Evolutionary conservation across 1,139 yeast species (phyloP), one percentile per base, ranked within the genome.

Genomic region (Suhomyces yuchorum): DNA sequence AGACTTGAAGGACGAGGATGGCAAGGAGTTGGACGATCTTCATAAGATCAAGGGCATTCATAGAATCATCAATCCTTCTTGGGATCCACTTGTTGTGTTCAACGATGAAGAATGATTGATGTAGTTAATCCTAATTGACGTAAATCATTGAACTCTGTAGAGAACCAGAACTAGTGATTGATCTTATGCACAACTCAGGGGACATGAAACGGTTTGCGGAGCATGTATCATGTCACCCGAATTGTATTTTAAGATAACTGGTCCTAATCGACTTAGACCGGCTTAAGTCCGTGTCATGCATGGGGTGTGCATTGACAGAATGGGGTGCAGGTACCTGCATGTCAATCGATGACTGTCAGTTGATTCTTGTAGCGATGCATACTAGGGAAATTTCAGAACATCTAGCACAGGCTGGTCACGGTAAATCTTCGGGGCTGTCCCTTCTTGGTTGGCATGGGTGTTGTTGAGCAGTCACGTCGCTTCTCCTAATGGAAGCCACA

Each of bases 1-100:
- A 12, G 38, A 45, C 8, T 53, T 61, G 51, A 42, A 48, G 14
- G 50, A 52, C 8, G 58, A 55, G 23, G 63, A 60, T 20, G 59
- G 56, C 20, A 45, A 50, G 26, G 45, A 47, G 26, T 51, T 60
- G 32, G 49, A 55, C 35, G 46, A 43, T 15, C 44, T 60, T 39
- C 56, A 59, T 48, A 46, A 51, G 37, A 35, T 19, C 17, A 50
- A 46, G n/a, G 62, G 62, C 8, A 41, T 53, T 28, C 49, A 47
- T 43, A 55, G 65, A 45, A 33, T 56, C 17, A 39, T 58, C 26
- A 34, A 18, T 24, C 62, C 63, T 20, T 37, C 50, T 35, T 56
- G 58, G 59, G 43, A 35, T n/a, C 57, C 58, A 7, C 34, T 53
- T 6, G 52, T 48, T 4, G 56, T 56, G 11, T 56, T 56, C 40